A percentile compares a stretch with the other conserved stretches of the same genome.
Evolutionary conservation across 352 stramenopile species (phyloP).

Genomic region (Pythium folliculosum): DNA sequence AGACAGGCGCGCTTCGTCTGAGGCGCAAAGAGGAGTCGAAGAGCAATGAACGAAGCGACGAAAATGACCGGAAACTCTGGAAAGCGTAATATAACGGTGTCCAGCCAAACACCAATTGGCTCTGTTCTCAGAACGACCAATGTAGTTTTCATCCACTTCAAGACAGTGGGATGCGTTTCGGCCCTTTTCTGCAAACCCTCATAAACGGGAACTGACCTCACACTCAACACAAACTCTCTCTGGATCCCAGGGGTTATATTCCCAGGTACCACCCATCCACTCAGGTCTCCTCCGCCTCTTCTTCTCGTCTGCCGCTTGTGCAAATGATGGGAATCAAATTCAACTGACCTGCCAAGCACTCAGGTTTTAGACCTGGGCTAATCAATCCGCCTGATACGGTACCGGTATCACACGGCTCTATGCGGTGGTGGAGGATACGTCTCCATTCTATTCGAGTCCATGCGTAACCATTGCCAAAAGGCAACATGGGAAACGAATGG

Average conservation of each 20-base stretch:
- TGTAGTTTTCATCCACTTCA: conserved; percentile 8
- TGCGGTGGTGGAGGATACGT: neutral
- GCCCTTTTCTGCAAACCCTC: conserved; percentile 2
- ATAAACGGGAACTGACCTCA: conserved; percentile 5
- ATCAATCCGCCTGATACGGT: neutral
- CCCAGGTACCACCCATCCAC: neutral
- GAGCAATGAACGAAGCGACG: conserved; percentile 7
- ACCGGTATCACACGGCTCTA: neutral
- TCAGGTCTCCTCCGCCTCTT: conserved; percentile 1
- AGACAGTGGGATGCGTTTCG: conserved; percentile 1
- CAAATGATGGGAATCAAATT: neutral
- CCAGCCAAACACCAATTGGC: neutral
- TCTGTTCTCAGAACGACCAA: conserved; percentile 11
- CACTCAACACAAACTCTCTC: conserved; percentile 2
- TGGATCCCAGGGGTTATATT: conserved; percentile 2
- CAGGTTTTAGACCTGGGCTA: neutral
- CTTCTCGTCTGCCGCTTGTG: neutral
- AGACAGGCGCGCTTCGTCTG: conserved; percentile 4
- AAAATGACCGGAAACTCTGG: conserved; percentile 12
- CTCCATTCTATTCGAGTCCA: neutral
- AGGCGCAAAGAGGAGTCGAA: neutral
- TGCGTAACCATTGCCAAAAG: neutral
- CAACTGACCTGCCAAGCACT: neutral
- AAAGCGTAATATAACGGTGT: neutral
- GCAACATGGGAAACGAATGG: conserved; percentile 4